Evolutionary conservation across 306 rosid species (phyloP).

Genomic region (Notholithocarpus densiflorus): DNA sequence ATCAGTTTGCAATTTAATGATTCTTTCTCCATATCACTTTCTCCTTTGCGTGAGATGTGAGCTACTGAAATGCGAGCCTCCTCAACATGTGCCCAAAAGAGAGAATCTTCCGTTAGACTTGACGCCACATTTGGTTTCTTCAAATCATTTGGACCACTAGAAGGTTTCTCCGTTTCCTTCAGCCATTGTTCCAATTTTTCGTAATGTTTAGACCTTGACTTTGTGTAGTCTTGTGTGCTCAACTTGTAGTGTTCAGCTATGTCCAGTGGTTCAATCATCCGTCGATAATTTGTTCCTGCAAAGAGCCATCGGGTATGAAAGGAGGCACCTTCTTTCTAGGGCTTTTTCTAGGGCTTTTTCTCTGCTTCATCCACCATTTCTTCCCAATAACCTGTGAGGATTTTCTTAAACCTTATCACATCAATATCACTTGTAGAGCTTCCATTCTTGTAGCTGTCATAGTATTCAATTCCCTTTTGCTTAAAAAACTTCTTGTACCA

Average conservation of each 20-base stretch:
- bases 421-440: neutral
- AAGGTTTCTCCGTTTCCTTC: neutral
- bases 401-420: conserved; percentile 3
- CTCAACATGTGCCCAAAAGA: conserved; percentile 76
- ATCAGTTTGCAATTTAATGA: neutral
- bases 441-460: conserved; percentile 47
- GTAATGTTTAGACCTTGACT: conserved; percentile 21
- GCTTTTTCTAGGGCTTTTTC: neutral
- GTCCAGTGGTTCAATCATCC: conserved; percentile 62
- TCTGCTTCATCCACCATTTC: conserved; percentile 32
- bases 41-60: conserved; percentile 7
- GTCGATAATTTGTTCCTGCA: conserved; percentile 44
- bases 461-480: conserved; percentile 29
- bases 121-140: conserved; percentile 21
- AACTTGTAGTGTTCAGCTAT: conserved; percentile 45
- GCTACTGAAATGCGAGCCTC: conserved; percentile 45
- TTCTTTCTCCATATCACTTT: neutral
- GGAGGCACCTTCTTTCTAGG: conserved; percentile 24
- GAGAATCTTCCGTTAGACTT: conserved; percentile 54
- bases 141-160: neutral
- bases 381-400: conserved; percentile 47
- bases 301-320: conserved; percentile 38
- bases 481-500: conserved; percentile 53
- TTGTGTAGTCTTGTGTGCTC: conserved; percentile 11
- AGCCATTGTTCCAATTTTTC: conserved; percentile 41